phyloP scores from a whole-genome alignment of 1,284 basidiomycete genomes.

The Ceratobasidium sp. region DNA sequence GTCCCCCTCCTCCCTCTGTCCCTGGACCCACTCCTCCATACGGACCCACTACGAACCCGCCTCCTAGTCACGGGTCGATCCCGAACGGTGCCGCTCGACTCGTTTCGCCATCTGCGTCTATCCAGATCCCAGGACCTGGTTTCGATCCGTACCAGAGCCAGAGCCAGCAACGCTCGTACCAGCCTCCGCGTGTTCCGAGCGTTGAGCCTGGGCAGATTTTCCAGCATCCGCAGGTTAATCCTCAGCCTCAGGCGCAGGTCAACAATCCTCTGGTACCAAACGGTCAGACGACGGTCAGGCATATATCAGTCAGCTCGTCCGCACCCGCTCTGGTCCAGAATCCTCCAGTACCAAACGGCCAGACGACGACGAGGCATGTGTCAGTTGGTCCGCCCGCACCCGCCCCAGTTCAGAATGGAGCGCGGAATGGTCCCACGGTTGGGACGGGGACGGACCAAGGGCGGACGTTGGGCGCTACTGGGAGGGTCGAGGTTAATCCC shows the following conservation, averaged over 20 bases:
- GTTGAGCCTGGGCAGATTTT: constrained; percentile 41
- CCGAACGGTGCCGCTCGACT: constrained; percentile 16
- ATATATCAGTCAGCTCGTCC: too few species aligned
- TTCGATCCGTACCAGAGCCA: constrained; percentile 12
- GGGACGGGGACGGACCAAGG: not conserved
- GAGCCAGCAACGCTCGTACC: not conserved
- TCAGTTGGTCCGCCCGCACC: too few species aligned
- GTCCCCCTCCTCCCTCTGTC: not conserved
- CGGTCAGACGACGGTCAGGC: too few species aligned
- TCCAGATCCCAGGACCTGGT: constrained; percentile 9
- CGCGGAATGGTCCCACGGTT: too few species aligned
- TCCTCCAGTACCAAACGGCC: too few species aligned
- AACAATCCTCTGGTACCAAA: not conserved
- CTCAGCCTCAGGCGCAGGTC: not conserved
- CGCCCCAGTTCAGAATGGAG: not conserved
- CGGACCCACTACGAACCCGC: constrained; percentile 6
- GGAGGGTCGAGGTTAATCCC: not conserved
- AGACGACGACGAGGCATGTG: too few species aligned
- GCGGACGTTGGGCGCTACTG: not conserved
- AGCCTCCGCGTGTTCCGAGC: not conserved
- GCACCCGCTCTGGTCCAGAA: not conserved
- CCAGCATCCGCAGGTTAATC: constrained; percentile 8
- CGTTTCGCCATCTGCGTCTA: not conserved
- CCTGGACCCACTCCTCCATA: not conserved
- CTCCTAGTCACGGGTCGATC: constrained; percentile 2